Evolutionary conservation across 164 flowering plant species (phyloP), one percentile per base, ranked within the genome.

Genomic region (Tetracentron sinense): DNA sequence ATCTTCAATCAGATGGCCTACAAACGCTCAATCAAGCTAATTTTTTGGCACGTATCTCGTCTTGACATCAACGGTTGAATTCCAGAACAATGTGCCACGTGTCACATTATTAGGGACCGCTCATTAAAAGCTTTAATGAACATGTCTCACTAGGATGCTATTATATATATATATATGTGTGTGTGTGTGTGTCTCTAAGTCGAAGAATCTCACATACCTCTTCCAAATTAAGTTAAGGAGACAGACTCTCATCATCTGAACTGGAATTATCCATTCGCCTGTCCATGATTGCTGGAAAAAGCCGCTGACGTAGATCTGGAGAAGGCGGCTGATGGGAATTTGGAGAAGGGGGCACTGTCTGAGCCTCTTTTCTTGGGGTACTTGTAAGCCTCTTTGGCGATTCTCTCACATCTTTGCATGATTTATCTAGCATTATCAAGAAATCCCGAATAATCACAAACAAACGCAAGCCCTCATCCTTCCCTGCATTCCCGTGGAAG

Each of bases 401-500:
- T n/a, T 66, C 72, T 51, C 60, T 75, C 35, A 83, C 84, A 42
- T 87, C 78, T 62, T 64, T 75, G 67, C 93, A 89, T 28, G 46
- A 81, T 55, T 76, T 82, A 14, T 85, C 87, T n/a, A 81, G 29
- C 56, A 86, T 76, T 30, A 61, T 47, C 65, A 83, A 66, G 64
- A 83, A 82, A 66, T 82, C 88, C 0, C 90, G 78, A 21, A 85
- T 84, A 52, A 85, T 77, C 15, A 55, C 61, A 68, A 84, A 81
- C 66, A 85, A 64, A 7, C 83, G 68, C 58, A 79, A 52, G 2
- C 83, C 90, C 60, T 82, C 85, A 2, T 77, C 79, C 56, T 67
- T 81, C 27, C 73, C 81, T 4, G 83, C 31, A 42, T 63, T 72
- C 21, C 88, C 88, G 54, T 82, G 89, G 68, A 84, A 84, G 64